Evolutionary conservation across 805 yeast species (phyloP), one percentile per base, ranked within the genome.

Genomic region (Spathaspora passalidarum): DNA sequence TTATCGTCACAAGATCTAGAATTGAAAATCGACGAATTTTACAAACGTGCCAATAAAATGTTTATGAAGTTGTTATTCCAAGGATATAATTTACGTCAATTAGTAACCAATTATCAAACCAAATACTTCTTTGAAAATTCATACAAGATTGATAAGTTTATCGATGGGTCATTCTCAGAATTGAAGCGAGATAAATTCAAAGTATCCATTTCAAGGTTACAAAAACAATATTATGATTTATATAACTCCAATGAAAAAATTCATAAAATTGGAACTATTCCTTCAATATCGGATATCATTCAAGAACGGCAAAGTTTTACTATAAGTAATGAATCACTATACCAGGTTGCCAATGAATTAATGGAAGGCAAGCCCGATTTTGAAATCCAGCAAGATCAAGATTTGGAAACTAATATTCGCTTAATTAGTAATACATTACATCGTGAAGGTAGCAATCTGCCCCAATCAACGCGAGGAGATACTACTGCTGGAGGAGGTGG

Each of bases 1-100:
- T 50, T 71, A 19, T 61, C 60, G n/a, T 61, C 73, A 18, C 60
- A 68, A 44, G 76, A 77, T 51, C 65, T 91, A 20, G 73, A 76
- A 37, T 59, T 81, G 19, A 78, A 76, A 39, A 71, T 92, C 14
- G 73, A 80, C 40, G 71, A 74, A 18, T 85, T 87, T 34, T 88
- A 86, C 54, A 56, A 68, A 8, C 69, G 84, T 35, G 90, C 97
- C 0, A 91, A 90, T 60, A 65, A 64, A 23, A 58, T 80, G 18
- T 68, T 89, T 16, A 60, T 84, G 48, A 69, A 75, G 32, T 62
- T 91, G 37, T 68, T 87, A 23, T 73, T 79, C 45, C 68, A 76
- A 11, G 89, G 92, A 0, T 87, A 78, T 54, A 65, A 79, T 25
- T 68, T 92, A 14, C 52, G 57, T 0, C 59, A 58, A 1, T 63